phyloP scores from a whole-genome alignment of 441 rosid species.

The Euphorbia celastroides region DNA sequence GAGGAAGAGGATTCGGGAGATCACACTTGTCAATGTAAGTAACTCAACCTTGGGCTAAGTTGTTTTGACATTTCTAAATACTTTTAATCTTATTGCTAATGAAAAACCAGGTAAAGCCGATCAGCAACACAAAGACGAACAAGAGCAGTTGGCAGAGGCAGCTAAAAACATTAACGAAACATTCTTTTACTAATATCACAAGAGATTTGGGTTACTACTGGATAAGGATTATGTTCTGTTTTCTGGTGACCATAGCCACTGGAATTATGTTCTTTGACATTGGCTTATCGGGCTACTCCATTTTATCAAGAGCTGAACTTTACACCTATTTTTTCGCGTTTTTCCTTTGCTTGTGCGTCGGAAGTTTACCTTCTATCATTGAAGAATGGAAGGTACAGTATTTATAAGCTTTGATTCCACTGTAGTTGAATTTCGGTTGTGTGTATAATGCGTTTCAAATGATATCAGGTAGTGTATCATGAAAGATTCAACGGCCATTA shows the following conservation, averaged over 20 bases:
- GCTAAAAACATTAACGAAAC: constrained; percentile 6
- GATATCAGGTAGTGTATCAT: constrained; percentile 46
- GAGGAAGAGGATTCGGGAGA: constrained; percentile 41
- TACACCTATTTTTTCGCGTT: constrained; percentile 18
- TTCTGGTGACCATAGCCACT: constrained; percentile 1
- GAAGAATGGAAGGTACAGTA: constrained; percentile 27
- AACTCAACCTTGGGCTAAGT: neutral
- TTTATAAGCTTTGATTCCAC: neutral
- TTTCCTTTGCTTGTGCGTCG: constrained; percentile 23
- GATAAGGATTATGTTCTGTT: constrained; percentile 15
- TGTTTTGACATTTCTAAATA: neutral
- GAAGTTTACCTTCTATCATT: constrained; percentile 22
- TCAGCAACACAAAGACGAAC: neutral
- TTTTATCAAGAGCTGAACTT: constrained; percentile 18
- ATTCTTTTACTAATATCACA: constrained; percentile 18
- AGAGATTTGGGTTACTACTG: constrained; percentile 25
- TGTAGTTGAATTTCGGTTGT: neutral
- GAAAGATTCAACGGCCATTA: constrained; percentile 76
- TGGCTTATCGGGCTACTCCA: constrained; percentile 17
- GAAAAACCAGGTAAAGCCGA: neutral
- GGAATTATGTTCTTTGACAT: constrained; percentile 21
- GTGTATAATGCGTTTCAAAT: too few species aligned
- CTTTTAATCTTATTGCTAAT: neutral
- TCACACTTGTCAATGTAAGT: constrained; percentile 40
- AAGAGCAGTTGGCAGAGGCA: constrained; percentile 18